Conservation (phyloP, 148 eudicot species). For the Heliamphora exappendiculata region DNA sequence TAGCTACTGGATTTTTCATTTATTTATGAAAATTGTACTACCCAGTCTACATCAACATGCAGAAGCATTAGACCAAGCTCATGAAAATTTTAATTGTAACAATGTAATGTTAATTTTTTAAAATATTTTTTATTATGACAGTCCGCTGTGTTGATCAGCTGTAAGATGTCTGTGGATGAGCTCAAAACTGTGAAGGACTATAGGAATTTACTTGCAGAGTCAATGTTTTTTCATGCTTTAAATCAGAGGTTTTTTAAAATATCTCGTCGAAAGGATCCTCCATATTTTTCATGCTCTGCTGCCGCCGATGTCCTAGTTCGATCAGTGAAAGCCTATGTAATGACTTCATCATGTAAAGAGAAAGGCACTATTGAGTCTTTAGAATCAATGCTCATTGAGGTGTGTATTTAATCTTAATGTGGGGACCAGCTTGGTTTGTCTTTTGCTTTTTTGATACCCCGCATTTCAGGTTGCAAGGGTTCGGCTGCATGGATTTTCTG, state of each 20-base stretch:
- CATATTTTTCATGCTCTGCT: slow-evolving; percentile 72
- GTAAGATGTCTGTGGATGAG: slow-evolving; percentile 60
- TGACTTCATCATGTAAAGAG: slow-evolving; percentile 82
- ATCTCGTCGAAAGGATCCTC: slow-evolving; percentile 58
- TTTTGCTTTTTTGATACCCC: slow-evolving; percentile 24
- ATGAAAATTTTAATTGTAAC: neutral
- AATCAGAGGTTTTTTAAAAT: slow-evolving; percentile 73
- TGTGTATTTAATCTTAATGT: slow-evolving; percentile 18
- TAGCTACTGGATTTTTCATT: slow-evolving; percentile 8
- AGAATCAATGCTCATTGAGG: slow-evolving; percentile 82
- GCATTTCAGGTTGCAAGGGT: slow-evolving; percentile 70
- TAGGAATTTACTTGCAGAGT: slow-evolving; percentile 59
- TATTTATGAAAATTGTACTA: neutral
- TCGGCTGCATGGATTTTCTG: slow-evolving; percentile 82
- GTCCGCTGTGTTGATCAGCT: slow-evolving; percentile 82
- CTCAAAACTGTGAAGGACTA: slow-evolving; percentile 64
- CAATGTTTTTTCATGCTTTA: slow-evolving; percentile 73
- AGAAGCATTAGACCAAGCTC: neutral
- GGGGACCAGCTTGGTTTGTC: slow-evolving; percentile 8
- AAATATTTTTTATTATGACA: too few species aligned
- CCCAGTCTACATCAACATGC: neutral
- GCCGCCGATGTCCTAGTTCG: slow-evolving; percentile 57
- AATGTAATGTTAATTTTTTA: slow-evolving; percentile 9
- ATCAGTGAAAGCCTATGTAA: slow-evolving; percentile 65
- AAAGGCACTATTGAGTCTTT: slow-evolving; percentile 68